Base-by-base conservation (phyloP, 2,329 filamentous ascomycete genomes). In the Keithomyces neogunnii region DNA sequence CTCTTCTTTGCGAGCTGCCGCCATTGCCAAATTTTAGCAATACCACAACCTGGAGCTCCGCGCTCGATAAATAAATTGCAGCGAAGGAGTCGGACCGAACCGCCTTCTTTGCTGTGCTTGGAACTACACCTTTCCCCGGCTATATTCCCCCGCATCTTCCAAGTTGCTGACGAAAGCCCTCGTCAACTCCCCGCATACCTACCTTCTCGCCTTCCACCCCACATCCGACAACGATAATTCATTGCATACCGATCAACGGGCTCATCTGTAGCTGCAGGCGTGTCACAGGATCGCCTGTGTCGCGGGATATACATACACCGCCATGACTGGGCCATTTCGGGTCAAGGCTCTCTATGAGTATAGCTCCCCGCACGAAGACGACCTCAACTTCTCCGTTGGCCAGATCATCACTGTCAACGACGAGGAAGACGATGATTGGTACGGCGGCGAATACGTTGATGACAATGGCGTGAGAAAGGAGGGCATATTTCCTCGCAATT, bases 271-370 rank as follows among this genome's bases (percentile, higher is more conserved):
- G 49, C 49, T 47, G 48, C 51, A 52, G 48, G 49, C 50, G 53
- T 55, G 47, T 53, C 48, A 53, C 48, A 47, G 49, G 38, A 7
- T 48, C 45, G 48, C 33, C 48, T 48, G 48, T 53, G 48, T 51
- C 51, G 48, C 48, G 32, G 40, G 33, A 31, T 43, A 42, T 30
- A 43, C 47, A 31, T 42, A 49, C 59, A 55, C 55, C 73, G 78
- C 69, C 66, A 91, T 91, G 86, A 75, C 85, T 68, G 76, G 77
- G 61, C 83, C 84, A 55, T 96, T 96, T 78, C 95, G 89, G 73
- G 93, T 99, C 75, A 95, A 91, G 78, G 89, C 93, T 60, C 73
- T 97, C 65, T 99, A 87, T 75, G 92, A 97, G 68, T 99, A 99
- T 75, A 76, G 80, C 66, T 97, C 93, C 59, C 81, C 82, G 56